Base-by-base conservation (phyloP, 495 filamentous ascomycete genomes). In the Neohortaea acidophila region DNA sequence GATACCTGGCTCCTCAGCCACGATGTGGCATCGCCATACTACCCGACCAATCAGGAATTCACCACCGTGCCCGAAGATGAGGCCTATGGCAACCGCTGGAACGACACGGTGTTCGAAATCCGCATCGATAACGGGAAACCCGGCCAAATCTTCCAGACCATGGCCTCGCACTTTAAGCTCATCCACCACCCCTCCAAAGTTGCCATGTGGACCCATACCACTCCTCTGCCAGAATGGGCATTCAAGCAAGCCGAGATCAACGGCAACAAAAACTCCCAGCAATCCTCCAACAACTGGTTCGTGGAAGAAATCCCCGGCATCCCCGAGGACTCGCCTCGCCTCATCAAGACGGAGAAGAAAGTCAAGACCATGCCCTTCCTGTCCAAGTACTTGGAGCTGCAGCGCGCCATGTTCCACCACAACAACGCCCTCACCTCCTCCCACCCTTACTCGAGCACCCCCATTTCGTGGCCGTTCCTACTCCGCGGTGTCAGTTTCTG, bases 221-320 rank as follows among this genome's bases (percentile, higher is more conserved):
- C 73, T 2, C 82, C 89, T 14, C 76, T 97, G 12, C 89, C 89
- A 1, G 89, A 97, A 12, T 97, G 89, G 89, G 89, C 70, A 21
- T 86, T 76, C 61, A 91, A 92, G 58, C 89, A 97, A 53, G 85
- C 91, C 45, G 89, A 97, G 57, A 94, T 97, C 65, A 97, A 97
- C 56, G 89, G 89, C 36, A 97, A 97, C 72, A 97, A 97, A 73
- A 92, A 94, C 59, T 61, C 91, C 34, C 66, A 73, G 30, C 83
- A 92, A 51, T 70, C 73, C 53, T 93, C 84, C 58, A 97, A 97
- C 55, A 66, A 93, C 47, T 97, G 89, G 89, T 81, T 76, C 48
- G 78, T 84, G 7, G 89, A 97, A 39, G 81, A 87, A 44, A 83
- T 96, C 37, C 77, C 84, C 10, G 84, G 80, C 10, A 60, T 96